phyloP scores from a whole-genome alignment of 108 stramenopile species.

The Skeletonema costatum region DNA sequence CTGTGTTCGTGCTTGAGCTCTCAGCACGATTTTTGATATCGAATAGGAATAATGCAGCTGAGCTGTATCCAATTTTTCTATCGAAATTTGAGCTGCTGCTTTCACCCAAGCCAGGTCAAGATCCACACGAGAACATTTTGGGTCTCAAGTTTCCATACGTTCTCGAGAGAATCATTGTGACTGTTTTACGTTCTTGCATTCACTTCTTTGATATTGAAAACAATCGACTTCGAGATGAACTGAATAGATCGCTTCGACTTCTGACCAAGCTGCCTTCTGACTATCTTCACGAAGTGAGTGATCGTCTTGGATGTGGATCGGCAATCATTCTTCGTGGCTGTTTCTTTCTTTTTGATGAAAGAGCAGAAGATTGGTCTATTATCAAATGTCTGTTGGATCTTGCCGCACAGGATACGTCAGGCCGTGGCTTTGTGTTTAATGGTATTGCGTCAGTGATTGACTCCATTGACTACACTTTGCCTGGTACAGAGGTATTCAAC shows the following conservation, averaged over 20 bases:
- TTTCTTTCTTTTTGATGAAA: slow-evolving; percentile 61
- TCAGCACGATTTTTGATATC: slow-evolving; percentile 69
- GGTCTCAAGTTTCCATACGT: slow-evolving; percentile 63
- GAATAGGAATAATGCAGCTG: slow-evolving; percentile 59
- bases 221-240: slow-evolving; percentile 55
- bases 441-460: slow-evolving; percentile 82
- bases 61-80: slow-evolving; percentile 67
- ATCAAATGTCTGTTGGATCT: slow-evolving; percentile 66
- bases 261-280: slow-evolving; percentile 48
- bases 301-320: slow-evolving; percentile 78
- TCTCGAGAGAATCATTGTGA: slow-evolving; percentile 73
- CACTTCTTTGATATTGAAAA: slow-evolving; percentile 70
- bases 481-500: slow-evolving; percentile 23
- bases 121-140: slow-evolving; percentile 18
- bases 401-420: slow-evolving; percentile 55
- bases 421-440: slow-evolving; percentile 77
- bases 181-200: slow-evolving; percentile 73
- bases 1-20: slow-evolving; percentile 74
- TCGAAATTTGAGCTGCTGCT: slow-evolving; percentile 61
- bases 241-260: slow-evolving; percentile 57
- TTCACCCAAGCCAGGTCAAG: slow-evolving; percentile 6
- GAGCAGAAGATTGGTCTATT: slow-evolving; percentile 72
- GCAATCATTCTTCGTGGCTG: slow-evolving; percentile 75
- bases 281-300: slow-evolving; percentile 60
- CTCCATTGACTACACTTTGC: slow-evolving; percentile 53